Evolutionary conservation across 768 basidiomycete species (phyloP), one percentile per base, ranked within the genome.

Genomic region (Coprinellus micaceus): DNA sequence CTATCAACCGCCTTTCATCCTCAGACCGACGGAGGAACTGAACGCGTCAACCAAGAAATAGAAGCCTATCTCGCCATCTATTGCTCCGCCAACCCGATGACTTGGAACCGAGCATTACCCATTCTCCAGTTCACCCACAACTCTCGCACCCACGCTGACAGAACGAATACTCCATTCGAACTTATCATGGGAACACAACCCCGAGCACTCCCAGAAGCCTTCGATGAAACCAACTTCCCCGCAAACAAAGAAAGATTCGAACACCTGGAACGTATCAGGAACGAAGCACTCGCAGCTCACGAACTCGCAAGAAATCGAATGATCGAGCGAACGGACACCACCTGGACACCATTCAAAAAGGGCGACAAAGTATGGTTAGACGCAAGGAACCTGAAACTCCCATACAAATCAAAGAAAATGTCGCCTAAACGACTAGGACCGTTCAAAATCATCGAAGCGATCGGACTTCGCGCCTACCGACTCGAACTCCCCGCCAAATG

Each of bases 91-190:
- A 43, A 60, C 9, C 68, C n/a, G n/a, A n/a, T n/a, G n/a, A n/a
- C n/a, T n/a, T n/a, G n/a, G n/a, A n/a, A n/a, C n/a, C n/a, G n/a
- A 10, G 40, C 52, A 2, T 21, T 67, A 0, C 39, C 61, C 1
- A 58, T 56, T 1, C 47, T 56, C 0, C 54, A 67, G 54, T 69
- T 66, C 26, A 26, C 43, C 1, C 55, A 65, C 41, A 69, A 67
- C 52, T 58, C 61, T 11, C 0, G 37, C 28, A 48, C 43, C 1
- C 60, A 66, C 36, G 36, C 62, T 1, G 60, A 63, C 19, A 11
- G 45, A 46, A 22, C 17, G 2, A 29, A 58, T 2, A 56, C 66
- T 1, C 63, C 66, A 3, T 69, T 66, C 21, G 28, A 68, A 56
- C 54, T 68, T 0, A 63, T 65, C 11, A 28, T 60, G 1, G 61